Base-by-base conservation (phyloP, 2,329 filamentous ascomycete species). In the Fusarium sp. region DNA sequence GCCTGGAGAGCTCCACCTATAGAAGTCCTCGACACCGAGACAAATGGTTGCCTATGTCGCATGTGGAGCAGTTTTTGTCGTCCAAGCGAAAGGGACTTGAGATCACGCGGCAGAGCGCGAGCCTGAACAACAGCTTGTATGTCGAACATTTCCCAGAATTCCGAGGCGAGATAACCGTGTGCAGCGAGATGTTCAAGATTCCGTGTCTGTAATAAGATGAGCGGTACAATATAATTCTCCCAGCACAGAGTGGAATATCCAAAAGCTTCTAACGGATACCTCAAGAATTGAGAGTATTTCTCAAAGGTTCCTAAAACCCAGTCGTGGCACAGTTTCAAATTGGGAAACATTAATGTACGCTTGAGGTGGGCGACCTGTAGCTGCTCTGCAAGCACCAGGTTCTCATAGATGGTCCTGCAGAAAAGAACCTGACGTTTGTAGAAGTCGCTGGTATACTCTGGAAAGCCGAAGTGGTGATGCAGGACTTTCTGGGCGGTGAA, bases 401-500 rank as follows among this genome's bases (percentile, higher is more conserved):
- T 62, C 2, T 28, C 11, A 9, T 5, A 61, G 28, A 67, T 35
- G 2, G 62, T 61, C 8, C 33, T 46, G 23, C 49, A 67, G 28
- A 67, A 55, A 8, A 11, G 8, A 8, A 23, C 21, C 8, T 59
- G 43, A 8, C 10, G 7, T 18, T 1, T 7, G 20, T 3, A 35
- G 3, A 35, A 7, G 8, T 28, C 13, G 8, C 5, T 11, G 2
- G 9, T 21, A 16, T 24, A 12, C 2, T 39, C 16, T 18, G 46
- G 18, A 26, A 54, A 47, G 9, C 48, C 64, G 20, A 63, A 63
- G 20, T 43, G 48, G n/a, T 68, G 65, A 38, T 63, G 23, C 8
- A 68, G 63, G 4, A 67, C 24, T 4, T 9, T 18, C 12, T 68
- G 63, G 10, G 65, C 65, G 21, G 42, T 24, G 16, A 3, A 12